These are phyloP conservation scores for Cryptosporidium baileyi DNA, from an alignment of 169 alveolate genomes.

Conservation along the genomic window DNA sequence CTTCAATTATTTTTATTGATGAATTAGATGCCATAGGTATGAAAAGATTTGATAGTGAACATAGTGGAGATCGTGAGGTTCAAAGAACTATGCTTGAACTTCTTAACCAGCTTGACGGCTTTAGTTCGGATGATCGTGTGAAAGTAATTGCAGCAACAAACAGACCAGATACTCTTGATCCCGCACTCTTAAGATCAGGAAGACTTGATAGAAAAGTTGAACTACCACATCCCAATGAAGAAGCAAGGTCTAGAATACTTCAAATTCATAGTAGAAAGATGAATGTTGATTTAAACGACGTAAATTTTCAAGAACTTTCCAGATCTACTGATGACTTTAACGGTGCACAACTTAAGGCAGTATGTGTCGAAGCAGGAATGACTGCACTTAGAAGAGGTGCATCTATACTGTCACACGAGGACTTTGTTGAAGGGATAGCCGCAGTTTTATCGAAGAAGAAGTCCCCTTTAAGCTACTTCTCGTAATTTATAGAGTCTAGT, in stretches of 20 bases:
- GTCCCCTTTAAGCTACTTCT: conserved; percentile 94
- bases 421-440: conserved; percentile 96
- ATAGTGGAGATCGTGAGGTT: conserved; percentile 98
- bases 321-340: conserved; percentile 97
- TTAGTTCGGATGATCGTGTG: conserved; percentile 89
- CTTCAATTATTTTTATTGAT: conserved; percentile 97
- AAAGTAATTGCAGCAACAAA: conserved; percentile 98
- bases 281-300: conserved; percentile 95
- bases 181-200: conserved; percentile 98
- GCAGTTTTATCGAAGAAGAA: conserved; percentile 97
- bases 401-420: conserved; percentile 96
- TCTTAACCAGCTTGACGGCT: conserved; percentile 95
- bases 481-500: conserved; percentile 75
- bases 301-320: conserved; percentile 95
- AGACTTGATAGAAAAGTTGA: conserved; percentile 98
- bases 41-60: conserved; percentile 88
- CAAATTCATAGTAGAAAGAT: conserved; percentile 98
- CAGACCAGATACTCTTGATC: conserved; percentile 98
- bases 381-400: conserved; percentile 95
- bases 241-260: conserved; percentile 93
- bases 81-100: conserved; percentile 99
- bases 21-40: conserved; percentile 65
- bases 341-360: conserved; percentile 95
- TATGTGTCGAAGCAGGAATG: conserved; percentile 89
- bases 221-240: conserved; percentile 99